Evolutionary conservation across 495 filamentous ascomycete genomes (phyloP).

Genomic region (Xylaria cubensis): DNA sequence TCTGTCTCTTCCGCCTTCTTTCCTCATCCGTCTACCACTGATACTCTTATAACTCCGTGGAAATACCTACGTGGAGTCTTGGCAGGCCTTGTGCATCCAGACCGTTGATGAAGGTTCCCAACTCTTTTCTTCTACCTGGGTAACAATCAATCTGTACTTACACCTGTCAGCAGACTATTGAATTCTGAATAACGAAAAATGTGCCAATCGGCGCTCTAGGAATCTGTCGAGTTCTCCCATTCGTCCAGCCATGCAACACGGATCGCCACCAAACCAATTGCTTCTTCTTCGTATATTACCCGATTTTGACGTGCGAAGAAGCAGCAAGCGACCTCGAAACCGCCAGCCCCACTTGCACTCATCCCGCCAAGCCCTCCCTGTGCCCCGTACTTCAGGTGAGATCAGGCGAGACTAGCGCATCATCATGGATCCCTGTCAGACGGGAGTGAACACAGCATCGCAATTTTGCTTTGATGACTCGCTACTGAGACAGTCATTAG

Average conservation of each 20-base stretch:
- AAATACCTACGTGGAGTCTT: neutral
- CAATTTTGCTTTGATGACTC: conserved; percentile 16
- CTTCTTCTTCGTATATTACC: conserved; percentile 19
- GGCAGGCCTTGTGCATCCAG: neutral
- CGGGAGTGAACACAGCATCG: conserved; percentile 18
- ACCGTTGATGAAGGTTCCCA: conserved; percentile 6
- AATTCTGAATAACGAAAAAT: conserved; percentile 37
- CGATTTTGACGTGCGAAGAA: conserved; percentile 16
- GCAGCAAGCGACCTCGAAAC: conserved; percentile 18
- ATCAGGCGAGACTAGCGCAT: conserved; percentile 24
- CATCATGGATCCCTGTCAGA: conserved; percentile 11
- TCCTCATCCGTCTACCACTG: conserved; percentile 8
- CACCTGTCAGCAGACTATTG: conserved; percentile 39
- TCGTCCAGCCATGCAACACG: conserved; percentile 39
- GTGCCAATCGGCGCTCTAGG: conserved; percentile 20
- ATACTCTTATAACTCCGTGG: neutral
- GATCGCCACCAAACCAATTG: conserved; percentile 28
- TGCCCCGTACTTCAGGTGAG: conserved; percentile 29
- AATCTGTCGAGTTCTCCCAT: conserved; percentile 31
- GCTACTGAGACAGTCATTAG: conserved; percentile 1
- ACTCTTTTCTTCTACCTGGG: conserved; percentile 18
- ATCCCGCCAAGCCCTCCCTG: conserved; percentile 9
- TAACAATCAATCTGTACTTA: conserved; percentile 9
- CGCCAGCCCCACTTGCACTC: neutral
- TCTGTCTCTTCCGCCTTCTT: conserved; percentile 1